Conservation (phyloP, 148 eudicot species). For the Heliosperma pusillum region DNA sequence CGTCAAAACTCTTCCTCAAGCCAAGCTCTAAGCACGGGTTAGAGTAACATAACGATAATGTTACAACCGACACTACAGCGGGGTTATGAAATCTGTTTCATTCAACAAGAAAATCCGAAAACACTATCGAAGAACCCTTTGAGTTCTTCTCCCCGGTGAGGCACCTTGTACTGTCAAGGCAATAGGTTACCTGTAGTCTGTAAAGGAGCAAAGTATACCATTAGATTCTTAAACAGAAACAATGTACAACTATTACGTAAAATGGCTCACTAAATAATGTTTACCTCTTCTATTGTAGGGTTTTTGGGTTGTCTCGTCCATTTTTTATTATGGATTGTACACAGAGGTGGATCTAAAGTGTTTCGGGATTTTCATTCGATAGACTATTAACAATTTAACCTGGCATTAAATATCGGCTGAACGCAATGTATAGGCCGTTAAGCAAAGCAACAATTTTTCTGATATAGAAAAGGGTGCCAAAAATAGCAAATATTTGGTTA, state of each 20-base stretch:
- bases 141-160: constrained; percentile 38
- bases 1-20: neutral
- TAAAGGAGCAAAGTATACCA: neutral
- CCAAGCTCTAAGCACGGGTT: neutral
- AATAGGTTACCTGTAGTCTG: constrained; percentile 70
- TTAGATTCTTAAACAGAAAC: neutral
- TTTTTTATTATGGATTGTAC: neutral
- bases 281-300: neutral
- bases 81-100: too few species aligned
- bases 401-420: too few species aligned
- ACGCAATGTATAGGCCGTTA: too few species aligned
- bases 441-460: too few species aligned
- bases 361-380: neutral
- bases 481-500: too few species aligned
- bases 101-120: constrained; percentile 89
- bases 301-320: neutral
- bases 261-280: neutral
- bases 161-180: constrained; percentile 81
- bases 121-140: constrained; percentile 72
- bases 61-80: constrained; percentile 22
- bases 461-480: too few species aligned
- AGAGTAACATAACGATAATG: neutral
- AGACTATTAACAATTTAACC: too few species aligned
- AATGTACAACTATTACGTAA: neutral
- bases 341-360: neutral